Percentiles rank a stretch among this genome's conserved stretches.
Evolutionary conservation across 805 yeast genomes (phyloP).

Genomic region (Candida schatavii): DNA sequence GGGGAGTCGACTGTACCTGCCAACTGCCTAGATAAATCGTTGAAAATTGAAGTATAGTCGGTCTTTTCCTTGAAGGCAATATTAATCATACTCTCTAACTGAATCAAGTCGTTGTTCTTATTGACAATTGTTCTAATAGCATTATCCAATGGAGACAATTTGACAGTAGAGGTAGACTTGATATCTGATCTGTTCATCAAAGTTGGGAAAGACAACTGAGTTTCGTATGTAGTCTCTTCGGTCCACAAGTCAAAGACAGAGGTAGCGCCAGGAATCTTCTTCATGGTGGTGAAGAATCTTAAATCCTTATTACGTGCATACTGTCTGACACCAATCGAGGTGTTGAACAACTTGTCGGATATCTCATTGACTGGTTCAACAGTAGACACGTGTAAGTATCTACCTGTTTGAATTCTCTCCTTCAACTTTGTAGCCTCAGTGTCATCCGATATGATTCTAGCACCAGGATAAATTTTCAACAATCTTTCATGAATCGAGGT

Average conservation of each 20-base stretch:
- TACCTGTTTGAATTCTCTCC: slow-evolving; percentile 61
- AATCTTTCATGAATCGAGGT: slow-evolving; percentile 78
- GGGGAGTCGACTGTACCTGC: slow-evolving; percentile 91
- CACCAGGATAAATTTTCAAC: slow-evolving; percentile 75
- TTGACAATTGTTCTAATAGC: slow-evolving; percentile 65
- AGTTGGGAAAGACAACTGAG: slow-evolving; percentile 77
- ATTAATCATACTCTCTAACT: slow-evolving; percentile 59
- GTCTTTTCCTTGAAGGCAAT: slow-evolving; percentile 51
- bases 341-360: slow-evolving; percentile 42
- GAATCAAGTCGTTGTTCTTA: slow-evolving; percentile 71
- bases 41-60: slow-evolving; percentile 47
- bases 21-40: slow-evolving; percentile 65
- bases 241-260: slow-evolving; percentile 81
- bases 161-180: slow-evolving; percentile 43
- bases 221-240: slow-evolving; percentile 78
- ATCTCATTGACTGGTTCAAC: slow-evolving; percentile 67
- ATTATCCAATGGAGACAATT: slow-evolving; percentile 79
- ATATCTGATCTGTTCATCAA: slow-evolving; percentile 83
- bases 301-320: slow-evolving; percentile 75
- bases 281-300: slow-evolving; percentile 63
- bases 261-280: slow-evolving; percentile 71
- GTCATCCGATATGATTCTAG: slow-evolving; percentile 62
- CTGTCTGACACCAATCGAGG: slow-evolving; percentile 62
- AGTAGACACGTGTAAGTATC: slow-evolving; percentile 65
- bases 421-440: slow-evolving; percentile 51